These are phyloP conservation scores for Botryotinia narcissicola DNA, from an alignment of 2,329 filamentous ascomycete genomes.

Conservation along the genomic window DNA sequence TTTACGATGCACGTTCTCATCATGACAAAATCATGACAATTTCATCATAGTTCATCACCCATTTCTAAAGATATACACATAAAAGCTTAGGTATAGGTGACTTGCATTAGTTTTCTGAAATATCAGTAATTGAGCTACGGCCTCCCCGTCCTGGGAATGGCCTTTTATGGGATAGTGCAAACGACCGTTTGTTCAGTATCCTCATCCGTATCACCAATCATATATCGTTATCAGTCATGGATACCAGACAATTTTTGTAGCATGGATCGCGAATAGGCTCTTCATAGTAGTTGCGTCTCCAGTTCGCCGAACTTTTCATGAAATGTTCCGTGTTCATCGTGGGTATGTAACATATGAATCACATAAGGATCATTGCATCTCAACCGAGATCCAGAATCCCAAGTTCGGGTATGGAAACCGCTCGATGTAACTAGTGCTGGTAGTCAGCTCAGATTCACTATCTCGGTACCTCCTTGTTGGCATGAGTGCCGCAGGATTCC, in stretches of 20 bases:
- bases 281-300: not conserved
- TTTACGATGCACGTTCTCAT: not conserved
- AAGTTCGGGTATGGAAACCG: constrained; percentile 9
- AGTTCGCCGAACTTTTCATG: not conserved
- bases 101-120: not conserved
- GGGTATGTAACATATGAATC: not conserved
- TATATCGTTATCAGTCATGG: not conserved
- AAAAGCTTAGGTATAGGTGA: not conserved
- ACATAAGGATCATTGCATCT: not conserved
- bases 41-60: not conserved
- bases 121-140: constrained; percentile 2
- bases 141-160: not conserved
- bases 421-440: constrained; percentile 7
- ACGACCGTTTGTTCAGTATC: not conserved
- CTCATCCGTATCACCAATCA: not conserved
- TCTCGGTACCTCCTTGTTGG: constrained; percentile 3
- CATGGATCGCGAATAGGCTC: not conserved
- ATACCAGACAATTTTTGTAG: not conserved
- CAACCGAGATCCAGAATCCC: not conserved
- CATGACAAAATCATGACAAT: not conserved
- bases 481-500: constrained; percentile 7
- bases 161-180: not conserved
- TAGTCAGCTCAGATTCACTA: constrained; percentile 19
- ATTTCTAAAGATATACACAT: not conserved
- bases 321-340: not conserved